Conservation (phyloP, 1,284 basidiomycete species). For the Cryptococcus neoformans region DNA sequence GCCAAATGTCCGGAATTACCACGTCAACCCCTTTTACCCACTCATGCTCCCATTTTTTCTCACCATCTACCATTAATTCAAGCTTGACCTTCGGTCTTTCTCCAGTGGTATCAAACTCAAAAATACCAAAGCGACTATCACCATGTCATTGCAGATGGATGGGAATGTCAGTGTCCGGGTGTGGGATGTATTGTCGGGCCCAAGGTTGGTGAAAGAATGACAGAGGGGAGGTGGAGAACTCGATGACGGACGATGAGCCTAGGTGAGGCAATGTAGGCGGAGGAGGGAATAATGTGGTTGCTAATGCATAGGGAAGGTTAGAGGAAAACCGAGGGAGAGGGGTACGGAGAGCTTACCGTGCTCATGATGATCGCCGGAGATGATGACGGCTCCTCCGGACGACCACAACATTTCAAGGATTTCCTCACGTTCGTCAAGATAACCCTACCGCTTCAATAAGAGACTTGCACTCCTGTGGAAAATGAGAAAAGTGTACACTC, state of each 20-base stretch:
- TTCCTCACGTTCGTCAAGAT: conserved; percentile 11
- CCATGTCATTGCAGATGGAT: conserved; percentile 11
- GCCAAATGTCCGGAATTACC: too few species aligned
- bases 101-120: conserved; percentile 11
- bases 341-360: conserved; percentile 6
- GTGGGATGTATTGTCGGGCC: conserved; percentile 7
- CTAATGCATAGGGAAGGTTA: background rate
- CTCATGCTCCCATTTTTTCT: conserved; percentile 6
- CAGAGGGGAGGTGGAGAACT: conserved; percentile 14
- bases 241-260: conserved; percentile 7
- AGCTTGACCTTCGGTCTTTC: background rate
- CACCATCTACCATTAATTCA: conserved; percentile 10
- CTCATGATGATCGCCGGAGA: conserved; percentile 14
- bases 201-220: conserved; percentile 14
- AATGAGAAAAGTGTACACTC: background rate
- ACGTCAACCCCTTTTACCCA: conserved; percentile 3
- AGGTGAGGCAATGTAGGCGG: conserved; percentile 1
- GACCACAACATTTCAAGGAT: conserved; percentile 7
- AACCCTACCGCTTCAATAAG: conserved; percentile 2
- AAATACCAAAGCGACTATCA: conserved; percentile 10
- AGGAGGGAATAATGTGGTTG: conserved; percentile 10
- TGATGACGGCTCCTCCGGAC: conserved; percentile 11
- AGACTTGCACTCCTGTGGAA: background rate
- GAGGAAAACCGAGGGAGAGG: too few species aligned
- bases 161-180: conserved; percentile 10